These are phyloP conservation scores for Datura wrightii DNA, from an alignment of 257 asterid genomes.

Conservation along the genomic window DNA sequence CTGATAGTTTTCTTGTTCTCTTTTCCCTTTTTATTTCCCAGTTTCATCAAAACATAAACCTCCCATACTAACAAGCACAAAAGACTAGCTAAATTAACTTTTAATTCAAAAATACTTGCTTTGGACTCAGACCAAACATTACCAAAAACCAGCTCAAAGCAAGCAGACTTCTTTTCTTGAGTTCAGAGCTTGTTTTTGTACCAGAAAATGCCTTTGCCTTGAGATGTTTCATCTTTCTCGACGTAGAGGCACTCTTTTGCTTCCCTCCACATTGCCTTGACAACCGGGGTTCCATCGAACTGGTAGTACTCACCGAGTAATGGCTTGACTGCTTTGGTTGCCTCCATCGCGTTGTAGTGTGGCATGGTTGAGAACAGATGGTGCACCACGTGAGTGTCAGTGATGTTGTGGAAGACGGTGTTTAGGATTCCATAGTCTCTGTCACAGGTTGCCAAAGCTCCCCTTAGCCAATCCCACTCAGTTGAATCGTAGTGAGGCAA, in stretches of 20 bases:
- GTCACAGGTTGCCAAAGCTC: conserved; percentile 75
- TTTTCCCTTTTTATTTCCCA: neutral
- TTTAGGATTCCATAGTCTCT: conserved; percentile 68
- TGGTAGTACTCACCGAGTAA: conserved; percentile 65
- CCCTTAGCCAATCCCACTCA: conserved; percentile 82
- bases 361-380: conserved; percentile 79
- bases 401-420: conserved; percentile 69
- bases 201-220: conserved; percentile 61
- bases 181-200: conserved; percentile 58
- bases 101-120: neutral
- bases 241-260: conserved; percentile 65
- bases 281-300: conserved; percentile 56
- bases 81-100: neutral
- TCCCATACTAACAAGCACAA: neutral
- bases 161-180: neutral
- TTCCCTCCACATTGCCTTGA: conserved; percentile 74
- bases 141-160: neutral
- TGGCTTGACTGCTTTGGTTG: conserved; percentile 69
- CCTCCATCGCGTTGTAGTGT: conserved; percentile 77
- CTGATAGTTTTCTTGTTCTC: neutral
- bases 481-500: conserved; percentile 71
- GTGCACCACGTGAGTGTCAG: conserved; percentile 74
- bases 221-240: conserved; percentile 55
- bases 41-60: conserved; percentile 17
- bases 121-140: neutral